phyloP scores from a whole-genome alignment of 2,329 filamentous ascomycete genomes.

The Arthroderma sp. region DNA sequence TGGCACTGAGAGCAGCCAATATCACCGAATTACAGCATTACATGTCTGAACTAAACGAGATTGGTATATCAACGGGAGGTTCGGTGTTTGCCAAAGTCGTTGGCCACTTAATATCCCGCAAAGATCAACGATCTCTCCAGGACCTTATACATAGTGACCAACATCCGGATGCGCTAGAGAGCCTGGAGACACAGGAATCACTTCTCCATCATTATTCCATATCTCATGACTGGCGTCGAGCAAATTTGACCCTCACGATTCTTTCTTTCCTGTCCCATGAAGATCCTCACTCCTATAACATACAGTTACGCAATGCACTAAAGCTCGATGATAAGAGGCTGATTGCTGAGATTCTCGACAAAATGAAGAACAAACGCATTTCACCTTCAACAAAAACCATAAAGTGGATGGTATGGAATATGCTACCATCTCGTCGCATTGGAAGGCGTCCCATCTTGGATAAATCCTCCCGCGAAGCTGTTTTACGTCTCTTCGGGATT shows the following conservation, averaged over 20 bases:
- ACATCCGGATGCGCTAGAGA: conserved; percentile 52
- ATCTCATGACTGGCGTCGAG: conserved; percentile 40
- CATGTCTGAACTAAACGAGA: conserved; percentile 48
- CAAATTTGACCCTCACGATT: conserved; percentile 45
- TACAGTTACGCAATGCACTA: conserved; percentile 32
- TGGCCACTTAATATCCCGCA: conserved; percentile 48
- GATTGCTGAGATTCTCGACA: conserved; percentile 30
- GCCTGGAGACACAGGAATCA: conserved; percentile 42
- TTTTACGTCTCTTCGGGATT: conserved; percentile 36
- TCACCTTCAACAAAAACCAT: conserved; percentile 36
- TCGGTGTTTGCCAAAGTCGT: conserved; percentile 56
- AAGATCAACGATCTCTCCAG: conserved; percentile 42
- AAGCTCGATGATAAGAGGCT: conserved; percentile 22
- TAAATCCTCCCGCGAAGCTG: conserved; percentile 26
- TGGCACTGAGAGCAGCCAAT: conserved; percentile 54
- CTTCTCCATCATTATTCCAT: conserved; percentile 43
- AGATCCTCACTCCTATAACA: conserved; percentile 23
- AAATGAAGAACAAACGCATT: conserved; percentile 39
- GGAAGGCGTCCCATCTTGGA: conserved; percentile 20
- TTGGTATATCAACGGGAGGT: conserved; percentile 51
- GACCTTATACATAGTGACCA: conserved; percentile 48
- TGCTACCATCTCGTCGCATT: conserved; percentile 23
- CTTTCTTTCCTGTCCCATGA: conserved; percentile 32
- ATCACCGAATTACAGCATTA: conserved; percentile 45
- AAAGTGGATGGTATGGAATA: conserved; percentile 29